Base-by-base conservation (phyloP, 257 asterid genomes). In the Nicotiana knightiana region DNA sequence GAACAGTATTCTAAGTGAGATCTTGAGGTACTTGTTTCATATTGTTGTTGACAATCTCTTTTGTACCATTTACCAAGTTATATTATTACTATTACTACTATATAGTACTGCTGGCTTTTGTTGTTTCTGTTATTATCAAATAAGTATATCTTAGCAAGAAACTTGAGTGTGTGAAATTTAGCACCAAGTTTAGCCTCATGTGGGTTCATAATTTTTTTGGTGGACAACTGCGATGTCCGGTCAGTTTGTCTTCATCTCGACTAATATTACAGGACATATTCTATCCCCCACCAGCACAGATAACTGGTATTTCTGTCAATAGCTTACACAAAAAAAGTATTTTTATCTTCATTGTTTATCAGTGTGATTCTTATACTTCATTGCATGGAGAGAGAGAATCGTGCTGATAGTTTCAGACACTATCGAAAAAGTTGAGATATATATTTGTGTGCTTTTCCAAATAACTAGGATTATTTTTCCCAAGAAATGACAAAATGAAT, bases 1-100 rank as follows among this genome's bases (percentile, higher is more conserved):
- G 89, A 82, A 67, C 58, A 73, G 35, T 76, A 89, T 92, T 94
- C 97, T 92, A 88, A 94, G 98, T 92, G 97, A 85, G 90, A 87
- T 83, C 87, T 82, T 83, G 88, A 87, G 89, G 90, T 87, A 87
- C 90, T 87, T 86, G 87, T 85, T 84, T 83, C 85, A 43, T 57
- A 17, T 73, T 73, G 39, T 48, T 71, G 62, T 5, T 17, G 12
- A 46, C 21, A n/a, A 43, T 39, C 12, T 43, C 33, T 21, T 39
- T 67, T 37, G 37, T 28, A 71, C 58, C 58, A 21, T 39, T 39
- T 70, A 43, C 79, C 37, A 43, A 70, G 37, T 15, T 46, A 46
- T 46, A 24, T 9, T 55, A 71, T 46, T 57, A 21, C 24, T 21
- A 24, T 18, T 58, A 77, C 18, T 57, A 57, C 68, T 79, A 79